A percentile compares a stretch with the other conserved stretches of the same genome.
Evolutionary conservation across 805 yeast genomes (phyloP).

Genomic region (Candida hungchunana): DNA sequence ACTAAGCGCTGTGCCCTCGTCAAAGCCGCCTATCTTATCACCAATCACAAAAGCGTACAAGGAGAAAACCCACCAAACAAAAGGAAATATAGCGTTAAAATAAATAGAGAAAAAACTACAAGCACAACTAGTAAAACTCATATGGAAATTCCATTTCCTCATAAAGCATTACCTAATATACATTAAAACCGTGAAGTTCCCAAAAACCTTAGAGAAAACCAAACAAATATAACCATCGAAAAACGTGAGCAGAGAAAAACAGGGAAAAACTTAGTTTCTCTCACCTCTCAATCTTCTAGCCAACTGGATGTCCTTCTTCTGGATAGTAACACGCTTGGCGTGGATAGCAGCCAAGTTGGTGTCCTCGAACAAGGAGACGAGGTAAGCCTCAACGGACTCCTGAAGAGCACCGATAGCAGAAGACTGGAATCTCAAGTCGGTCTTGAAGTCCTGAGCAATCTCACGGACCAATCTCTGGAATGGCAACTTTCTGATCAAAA

Average conservation of each 20-base stretch:
- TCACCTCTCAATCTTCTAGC: conserved; percentile 98
- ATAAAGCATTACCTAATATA: conserved; percentile 20
- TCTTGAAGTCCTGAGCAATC: conserved; percentile 90
- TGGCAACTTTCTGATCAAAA: conserved; percentile 92
- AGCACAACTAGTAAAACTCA: conserved; percentile 5
- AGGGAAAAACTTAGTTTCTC: conserved; percentile 54
- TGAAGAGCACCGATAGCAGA: conserved; percentile 97
- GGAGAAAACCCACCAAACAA: not conserved
- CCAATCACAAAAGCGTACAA: too few species aligned
- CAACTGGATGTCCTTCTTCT: conserved; percentile 96
- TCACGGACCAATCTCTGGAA: conserved; percentile 97
- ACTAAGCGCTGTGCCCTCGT: too few species aligned
- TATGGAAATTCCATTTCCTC: conserved; percentile 7
- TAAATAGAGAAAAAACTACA: conserved; percentile 1
- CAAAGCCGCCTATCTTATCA: too few species aligned
- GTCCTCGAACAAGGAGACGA: conserved; percentile 94
- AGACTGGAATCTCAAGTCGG: conserved; percentile 94
- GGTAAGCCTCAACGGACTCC: conserved; percentile 98
- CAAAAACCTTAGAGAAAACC: conserved; percentile 13
- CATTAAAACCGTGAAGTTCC: conserved; percentile 17
- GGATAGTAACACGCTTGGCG: conserved; percentile 98
- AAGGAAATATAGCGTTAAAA: not conserved
- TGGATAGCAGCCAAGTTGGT: conserved; percentile 98
- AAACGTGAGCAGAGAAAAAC: conserved; percentile 4
- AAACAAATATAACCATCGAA: conserved; percentile 11